Evolutionary conservation across 768 basidiomycete species (phyloP), one percentile per base, ranked within the genome.

Genomic region (Calvatia gigantea): DNA sequence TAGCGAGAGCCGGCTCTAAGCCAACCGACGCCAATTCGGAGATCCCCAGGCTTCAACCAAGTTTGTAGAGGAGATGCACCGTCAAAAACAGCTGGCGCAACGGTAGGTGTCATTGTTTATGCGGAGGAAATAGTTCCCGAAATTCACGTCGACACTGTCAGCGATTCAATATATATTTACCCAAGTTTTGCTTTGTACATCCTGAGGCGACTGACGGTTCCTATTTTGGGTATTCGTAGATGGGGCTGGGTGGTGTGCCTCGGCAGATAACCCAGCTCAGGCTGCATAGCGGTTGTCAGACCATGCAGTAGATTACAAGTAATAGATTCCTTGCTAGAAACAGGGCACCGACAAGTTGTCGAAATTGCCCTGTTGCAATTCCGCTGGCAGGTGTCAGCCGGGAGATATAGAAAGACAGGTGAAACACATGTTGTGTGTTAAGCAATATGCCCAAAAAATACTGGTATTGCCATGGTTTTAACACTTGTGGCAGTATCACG

Each of bases 361-460:
- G 43, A 45, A 45, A n/a, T 7, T 14, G 2, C 35, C 25, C 41
- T 19, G 41, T 15, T n/a, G 45, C 45, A 31, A 17, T 28, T 29
- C 29, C 25, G 43, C 27, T 45, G 21, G 43, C 45, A 47, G 4
- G 8, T 32, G 45, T 31, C 45, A 47, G 7, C 25, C 25, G 28
- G 15, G 15, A n/a, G 14, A 7, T 28, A 25, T 21, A 38, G 39
- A 52, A 19, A 4, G 35, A 32, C 19, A 43, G 51, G 17, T 42
- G 41, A 12, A 17, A 42, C n/a, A 21, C 9, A 15, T 17, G 7
- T 9, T 51, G 32, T 43, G 51, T 52, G 51, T 14, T 21, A 52
- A 52, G 38, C 39, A 47, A 28, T 42, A 52, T 42, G 27, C 38
- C 49, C 49, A 35, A 21, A 52, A 23, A 51, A 43, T 27, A 42